Conservation (phyloP, 129 eudicot genomes). For the Dittrichia graveolens region DNA sequence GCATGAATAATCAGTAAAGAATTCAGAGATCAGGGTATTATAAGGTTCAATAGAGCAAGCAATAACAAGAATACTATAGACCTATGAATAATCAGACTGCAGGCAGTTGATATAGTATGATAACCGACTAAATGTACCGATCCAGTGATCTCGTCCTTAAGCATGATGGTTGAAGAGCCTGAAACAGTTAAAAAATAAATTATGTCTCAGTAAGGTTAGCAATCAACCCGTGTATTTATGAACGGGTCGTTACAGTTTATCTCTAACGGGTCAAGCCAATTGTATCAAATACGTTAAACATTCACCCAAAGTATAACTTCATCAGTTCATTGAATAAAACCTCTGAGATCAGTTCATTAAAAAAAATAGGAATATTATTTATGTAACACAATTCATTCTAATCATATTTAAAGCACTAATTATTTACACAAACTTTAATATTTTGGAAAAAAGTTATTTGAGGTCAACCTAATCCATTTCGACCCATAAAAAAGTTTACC, state of each 20-base stretch:
- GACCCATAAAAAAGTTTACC: too few relatives aligned
- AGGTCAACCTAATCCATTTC: neutral
- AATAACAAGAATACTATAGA: conserved; percentile 32
- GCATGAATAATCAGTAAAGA: conserved; percentile 4
- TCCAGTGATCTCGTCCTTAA: conserved; percentile 60
- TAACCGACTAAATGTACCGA: conserved; percentile 64
- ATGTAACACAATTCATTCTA: neutral
- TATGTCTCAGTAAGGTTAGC: too few relatives aligned
- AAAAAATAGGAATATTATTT: neutral
- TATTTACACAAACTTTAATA: too few relatives aligned
- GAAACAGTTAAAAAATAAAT: conserved; percentile 20
- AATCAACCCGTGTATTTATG: neutral
- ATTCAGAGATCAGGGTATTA: conserved; percentile 1
- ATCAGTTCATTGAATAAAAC: too few relatives aligned
- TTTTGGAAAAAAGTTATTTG: neutral
- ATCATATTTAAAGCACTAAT: neutral
- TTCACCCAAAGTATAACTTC: neutral
- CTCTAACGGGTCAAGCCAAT: neutral
- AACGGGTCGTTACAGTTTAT: neutral
- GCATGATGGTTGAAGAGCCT: conserved; percentile 62
- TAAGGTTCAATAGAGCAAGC: conserved; percentile 35
- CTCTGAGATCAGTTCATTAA: neutral
- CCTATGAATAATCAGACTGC: conserved; percentile 22
- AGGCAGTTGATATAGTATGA: conserved; percentile 39
- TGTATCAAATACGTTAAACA: too few relatives aligned